Evolutionary conservation across 164 flowering plant genomes (phyloP), one percentile per base, ranked within the genome.

Genomic region (Nelumbo lutea): DNA sequence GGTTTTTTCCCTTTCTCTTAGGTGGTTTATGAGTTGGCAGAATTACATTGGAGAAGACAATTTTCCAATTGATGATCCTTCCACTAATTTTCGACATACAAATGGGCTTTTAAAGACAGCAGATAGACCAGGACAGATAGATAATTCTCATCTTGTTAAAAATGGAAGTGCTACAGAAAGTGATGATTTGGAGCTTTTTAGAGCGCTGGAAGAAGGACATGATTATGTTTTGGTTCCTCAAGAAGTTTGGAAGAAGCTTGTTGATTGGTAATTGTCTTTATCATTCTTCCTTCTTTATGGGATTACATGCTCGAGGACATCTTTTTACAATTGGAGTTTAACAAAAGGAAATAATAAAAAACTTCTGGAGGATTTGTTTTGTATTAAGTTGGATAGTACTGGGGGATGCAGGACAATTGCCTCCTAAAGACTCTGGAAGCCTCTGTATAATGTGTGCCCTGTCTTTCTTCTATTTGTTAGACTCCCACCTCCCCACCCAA

Each of bases 231-330:
- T 90, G 62, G 86, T 88, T 51, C 83, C 96, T 65, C 77, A 79
- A 74, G 79, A 74, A 76, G 96, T 86, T 48, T 90, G 96, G 96
- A 79, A 87, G 74, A 88, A 82, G 81, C 88, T 90, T 51, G 59
- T 69, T 15, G 76, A 79, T 9, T 87, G 90, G 90, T 76, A 68
- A 73, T 63, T 4, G 6, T 62, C 41, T 59, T 11, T 66, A 8
- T 9, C 4, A 13, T 65, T 46, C 15, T 53, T 2, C 57, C 14
- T 10, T 1, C 3, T 53, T 46, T 4, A 4, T 7, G 57, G 5
- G 57, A 53, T 53, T 3, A 9, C 14, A 11, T 53, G 14, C 14
- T 53, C 14, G 14, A 9, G 57, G 27, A 27, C 27, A 27, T 27
- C 27, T 27, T 27, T 27, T 27, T 27, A 27, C 27, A 27, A 27